Evolutionary conservation across 176 grass and related monocot genomes (phyloP).

Genomic region (Calamus simplicifolius): DNA sequence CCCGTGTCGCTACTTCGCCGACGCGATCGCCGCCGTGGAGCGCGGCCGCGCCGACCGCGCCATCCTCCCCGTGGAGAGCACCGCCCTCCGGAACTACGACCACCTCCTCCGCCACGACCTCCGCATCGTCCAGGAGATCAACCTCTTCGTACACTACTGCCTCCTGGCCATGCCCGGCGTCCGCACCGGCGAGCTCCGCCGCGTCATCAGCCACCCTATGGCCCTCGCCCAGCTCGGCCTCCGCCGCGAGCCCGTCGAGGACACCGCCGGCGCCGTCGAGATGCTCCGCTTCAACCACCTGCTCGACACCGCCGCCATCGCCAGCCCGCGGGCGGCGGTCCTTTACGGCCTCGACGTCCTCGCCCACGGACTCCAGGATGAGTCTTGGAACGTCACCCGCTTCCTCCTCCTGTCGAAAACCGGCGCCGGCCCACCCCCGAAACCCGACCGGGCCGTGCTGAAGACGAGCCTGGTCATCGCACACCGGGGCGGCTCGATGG

Average conservation of each 20-base stretch:
- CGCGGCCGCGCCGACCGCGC: constrained; percentile 57
- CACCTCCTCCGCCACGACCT: constrained; percentile 65
- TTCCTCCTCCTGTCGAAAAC: constrained; percentile 71
- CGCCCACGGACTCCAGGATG: constrained; percentile 76
- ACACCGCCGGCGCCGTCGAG: constrained; percentile 87
- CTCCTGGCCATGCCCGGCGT: constrained; percentile 91
- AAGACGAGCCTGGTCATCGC: constrained; percentile 89
- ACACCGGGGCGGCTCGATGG: constrained; percentile 81
- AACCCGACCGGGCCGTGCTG: constrained; percentile 9
- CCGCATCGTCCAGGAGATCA: constrained; percentile 71
- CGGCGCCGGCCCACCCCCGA: background rate
- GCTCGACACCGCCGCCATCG: constrained; percentile 91
- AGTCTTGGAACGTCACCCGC: constrained; percentile 92
- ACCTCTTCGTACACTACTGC: constrained; percentile 96
- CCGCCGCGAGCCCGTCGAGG: constrained; percentile 70
- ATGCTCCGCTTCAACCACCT: constrained; percentile 60
- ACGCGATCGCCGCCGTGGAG: constrained; percentile 65
- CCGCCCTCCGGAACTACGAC: constrained; percentile 77
- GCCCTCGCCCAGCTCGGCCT: constrained; percentile 65
- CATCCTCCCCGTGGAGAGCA: constrained; percentile 77
- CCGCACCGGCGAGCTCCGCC: constrained; percentile 52
- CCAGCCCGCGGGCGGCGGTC: constrained; percentile 61
- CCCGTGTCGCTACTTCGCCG: constrained; percentile 55
- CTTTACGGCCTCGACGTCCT: constrained; percentile 80
- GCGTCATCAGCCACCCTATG: constrained; percentile 96